Conservation (phyloP, 768 basidiomycete species). For the Dentipellis sp. region DNA sequence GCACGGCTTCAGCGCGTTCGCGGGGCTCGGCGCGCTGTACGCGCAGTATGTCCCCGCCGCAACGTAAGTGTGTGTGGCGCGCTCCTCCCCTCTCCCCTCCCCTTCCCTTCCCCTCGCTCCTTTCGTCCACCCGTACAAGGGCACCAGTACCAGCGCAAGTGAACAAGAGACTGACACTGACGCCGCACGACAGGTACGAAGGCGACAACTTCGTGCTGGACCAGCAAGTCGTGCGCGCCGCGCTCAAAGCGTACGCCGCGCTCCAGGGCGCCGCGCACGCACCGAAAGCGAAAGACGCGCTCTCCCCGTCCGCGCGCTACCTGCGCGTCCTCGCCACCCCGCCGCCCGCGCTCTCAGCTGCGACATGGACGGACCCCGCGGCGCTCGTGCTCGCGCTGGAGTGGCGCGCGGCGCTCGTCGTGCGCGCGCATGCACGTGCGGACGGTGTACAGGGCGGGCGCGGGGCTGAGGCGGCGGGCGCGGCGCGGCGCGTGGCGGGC, state of each 20-base stretch:
- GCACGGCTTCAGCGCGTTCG: conserved; percentile 64
- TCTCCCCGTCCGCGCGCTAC: conserved; percentile 44
- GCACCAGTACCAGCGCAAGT: too few species aligned
- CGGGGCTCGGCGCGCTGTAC: conserved; percentile 57
- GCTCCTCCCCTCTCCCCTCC: neutral
- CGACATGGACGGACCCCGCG: conserved; percentile 29
- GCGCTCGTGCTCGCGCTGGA: conserved; percentile 44
- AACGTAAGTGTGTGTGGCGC: too few species aligned
- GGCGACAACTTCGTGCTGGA: conserved; percentile 76
- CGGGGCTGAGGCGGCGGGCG: conserved; percentile 28
- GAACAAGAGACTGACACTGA: neutral
- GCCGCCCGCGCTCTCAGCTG: neutral
- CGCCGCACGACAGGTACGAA: conserved; percentile 44
- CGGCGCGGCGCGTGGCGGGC: conserved; percentile 47
- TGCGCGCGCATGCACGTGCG: conserved; percentile 31
- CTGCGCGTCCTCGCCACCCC: conserved; percentile 38
- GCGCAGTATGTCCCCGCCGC: conserved; percentile 55
- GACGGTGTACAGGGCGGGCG: neutral
- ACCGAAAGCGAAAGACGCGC: conserved; percentile 8
- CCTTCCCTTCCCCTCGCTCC: neutral
- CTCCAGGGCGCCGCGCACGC: conserved; percentile 17
- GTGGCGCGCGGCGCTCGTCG: conserved; percentile 54
- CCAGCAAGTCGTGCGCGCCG: conserved; percentile 64
- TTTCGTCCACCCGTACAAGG: neutral
- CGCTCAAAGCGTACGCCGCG: conserved; percentile 47